Base-by-base conservation (phyloP, 345 rosid genomes). In the Hirschfeldia incana region DNA sequence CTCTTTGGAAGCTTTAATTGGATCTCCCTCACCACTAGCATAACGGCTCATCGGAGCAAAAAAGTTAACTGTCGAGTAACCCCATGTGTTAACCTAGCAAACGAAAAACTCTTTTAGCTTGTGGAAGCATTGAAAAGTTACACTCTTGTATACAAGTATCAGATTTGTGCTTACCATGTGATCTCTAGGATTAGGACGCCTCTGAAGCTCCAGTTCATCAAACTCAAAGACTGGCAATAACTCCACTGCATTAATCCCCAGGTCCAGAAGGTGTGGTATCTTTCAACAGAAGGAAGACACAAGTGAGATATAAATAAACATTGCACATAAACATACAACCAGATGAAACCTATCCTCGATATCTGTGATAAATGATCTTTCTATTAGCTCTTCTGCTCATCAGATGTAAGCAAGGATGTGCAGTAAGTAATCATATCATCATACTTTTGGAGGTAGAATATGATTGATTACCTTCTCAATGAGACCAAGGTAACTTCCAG, bases 1-100 rank as follows among this genome's bases (percentile, higher is more conserved):
- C 85, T 94, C 98, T 73, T 65, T 49, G 1, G 94, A 90, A 76
- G 98, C 98, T 83, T 81, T 88, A 63, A 85, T 46, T 44, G 97
- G 95, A 62, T 97, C 95, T 42, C 92, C 97, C 68, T 94, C 95
- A 39, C 85, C 84, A 85, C 92, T 90, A 72, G 97, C 94, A 82
- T 94, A 94, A 73, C 97, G 95, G 78, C 88, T 91, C 98, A 94
- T 92, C 4, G 98, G 97, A 84, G 98, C 83, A 79, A 94, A 94
- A 89, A 94, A 94, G 85, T 94, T 94, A 84, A 91, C 85, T 8
- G 98, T 94, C 4, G 98, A 94, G 78, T 94, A 94, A 71, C 98
- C 98, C 98, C 98, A 94, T 39, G 97, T 94, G 81, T 94, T 94
- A 73, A 94, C 83, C 98, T 94, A 67, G 46, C 30, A 71, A 73